Evolutionary conservation across 169 alveolate genomes (phyloP).

Genomic region (Amoebophrya sp.): DNA sequence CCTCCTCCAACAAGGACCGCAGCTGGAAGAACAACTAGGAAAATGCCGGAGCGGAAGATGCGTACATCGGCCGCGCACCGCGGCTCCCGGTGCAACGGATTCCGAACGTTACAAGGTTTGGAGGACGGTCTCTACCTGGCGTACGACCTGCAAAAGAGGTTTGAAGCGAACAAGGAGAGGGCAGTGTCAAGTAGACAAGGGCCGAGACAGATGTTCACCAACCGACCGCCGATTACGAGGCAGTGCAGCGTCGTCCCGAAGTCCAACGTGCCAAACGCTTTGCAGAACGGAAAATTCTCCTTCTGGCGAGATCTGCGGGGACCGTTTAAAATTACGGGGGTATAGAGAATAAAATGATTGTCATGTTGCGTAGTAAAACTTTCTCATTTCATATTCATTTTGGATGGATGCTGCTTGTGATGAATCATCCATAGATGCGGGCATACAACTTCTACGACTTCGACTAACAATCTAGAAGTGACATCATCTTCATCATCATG

Average conservation of each 20-base stretch:
- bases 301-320: neutral
- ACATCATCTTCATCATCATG: too few relatives aligned
- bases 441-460: neutral
- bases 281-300: neutral
- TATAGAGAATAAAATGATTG: neutral
- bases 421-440: neutral
- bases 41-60: neutral
- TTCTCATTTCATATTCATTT: neutral
- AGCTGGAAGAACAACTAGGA: neutral
- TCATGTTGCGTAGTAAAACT: neutral
- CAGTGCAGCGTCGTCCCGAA: neutral
- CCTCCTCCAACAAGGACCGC: neutral
- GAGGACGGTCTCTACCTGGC: neutral
- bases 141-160: neutral
- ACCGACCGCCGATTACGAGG: neutral
- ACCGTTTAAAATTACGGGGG: neutral
- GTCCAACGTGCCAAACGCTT: neutral
- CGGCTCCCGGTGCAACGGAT: neutral
- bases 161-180: neutral
- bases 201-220: neutral
- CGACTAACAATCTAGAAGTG: too few relatives aligned
- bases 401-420: neutral
- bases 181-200: neutral
- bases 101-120: neutral
- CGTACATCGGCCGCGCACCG: neutral